Base-by-base conservation (phyloP, 345 rosid genomes). In the Camelina neglecta region DNA sequence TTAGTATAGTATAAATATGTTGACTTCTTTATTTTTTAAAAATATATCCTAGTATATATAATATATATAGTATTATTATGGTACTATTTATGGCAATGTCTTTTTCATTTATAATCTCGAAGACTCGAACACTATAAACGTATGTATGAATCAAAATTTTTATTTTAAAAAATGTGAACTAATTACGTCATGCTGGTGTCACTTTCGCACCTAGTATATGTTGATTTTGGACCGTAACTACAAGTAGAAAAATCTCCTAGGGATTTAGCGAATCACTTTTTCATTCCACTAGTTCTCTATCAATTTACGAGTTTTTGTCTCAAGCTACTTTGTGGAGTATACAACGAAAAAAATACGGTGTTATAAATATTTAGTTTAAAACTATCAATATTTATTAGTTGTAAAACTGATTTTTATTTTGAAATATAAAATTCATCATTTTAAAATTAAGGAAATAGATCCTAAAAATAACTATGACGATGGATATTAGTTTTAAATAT, bases 231-330 rank as follows among this genome's bases (percentile, higher is more conserved):
- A 39, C 58, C 4, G 11, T 33, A 62, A 63, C 33, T 55, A 63
- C 66, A 70, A 38, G 36, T 24, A 56, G 54, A 47, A 63, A 58
- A 71, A 45, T 63, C 60, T 16, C 59, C 53, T 63, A 24, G 60
- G 75, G 66, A 45, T 76, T 76, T 70, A 64, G 60, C 71, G 53
- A 54, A 63, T 70, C 71, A 38, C 66, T 65, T 77, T 71, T 23
- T 64, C 36, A 24, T 71, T 63, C 66, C 66, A 69, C 70, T 62
- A 62, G 24, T 54, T 76, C 62, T 20, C 56, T 50, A 41, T 53
- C 69, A 68, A 10, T 60, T 65, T 57, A 58, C 44, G 51, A 47
- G 60, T 42, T 66, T 65, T 66, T 58, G 35, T 66, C 53, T 59
- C 50, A 58, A 36, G 21, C 42, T 39, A 23, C 11, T 48, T 24